Conservation (phyloP, 2,329 filamentous ascomycete species). For the Xylariaceae sp. region DNA sequence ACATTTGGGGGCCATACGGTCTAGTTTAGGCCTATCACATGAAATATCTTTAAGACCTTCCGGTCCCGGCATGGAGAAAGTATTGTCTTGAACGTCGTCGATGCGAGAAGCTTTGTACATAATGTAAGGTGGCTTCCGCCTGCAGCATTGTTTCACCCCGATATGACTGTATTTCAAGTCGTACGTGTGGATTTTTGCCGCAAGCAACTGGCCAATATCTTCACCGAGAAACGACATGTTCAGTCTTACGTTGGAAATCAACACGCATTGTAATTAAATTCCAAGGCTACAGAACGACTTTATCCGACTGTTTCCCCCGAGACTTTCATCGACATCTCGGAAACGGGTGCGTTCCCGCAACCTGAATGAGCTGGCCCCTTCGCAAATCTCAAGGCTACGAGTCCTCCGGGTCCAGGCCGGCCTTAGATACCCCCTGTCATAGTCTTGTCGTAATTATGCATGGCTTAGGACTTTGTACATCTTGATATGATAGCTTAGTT, state of each 20-base stretch:
- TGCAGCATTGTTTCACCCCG: not conserved
- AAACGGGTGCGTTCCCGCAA: not conserved
- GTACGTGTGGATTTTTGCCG: not conserved
- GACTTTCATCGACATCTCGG: not conserved
- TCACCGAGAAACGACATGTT: not conserved
- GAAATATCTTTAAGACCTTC: conserved; percentile 3
- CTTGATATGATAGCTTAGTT: not conserved
- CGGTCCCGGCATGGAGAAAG: conserved; percentile 4
- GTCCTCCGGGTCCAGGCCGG: not conserved
- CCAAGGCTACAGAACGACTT: not conserved
- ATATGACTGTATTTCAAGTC: not conserved
- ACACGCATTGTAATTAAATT: not conserved
- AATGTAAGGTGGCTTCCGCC: conserved; percentile 1
- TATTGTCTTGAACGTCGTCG: conserved; percentile 10
- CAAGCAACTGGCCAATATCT: not conserved
- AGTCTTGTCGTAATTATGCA: not conserved
- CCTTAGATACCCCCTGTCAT: not conserved
- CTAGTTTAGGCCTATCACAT: conserved; percentile 27
- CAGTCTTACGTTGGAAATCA: not conserved
- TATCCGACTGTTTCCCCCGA: not conserved
- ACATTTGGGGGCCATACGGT: conserved; percentile 17
- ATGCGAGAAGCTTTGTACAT: conserved; percentile 11
- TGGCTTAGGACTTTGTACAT: not conserved
- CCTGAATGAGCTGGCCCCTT: too few relatives aligned
- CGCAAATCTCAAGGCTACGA: not conserved